Evolutionary conservation across 495 filamentous ascomycete species (phyloP), one percentile per base, ranked within the genome.

Genomic region (Aspergillus sclerotioniger): DNA sequence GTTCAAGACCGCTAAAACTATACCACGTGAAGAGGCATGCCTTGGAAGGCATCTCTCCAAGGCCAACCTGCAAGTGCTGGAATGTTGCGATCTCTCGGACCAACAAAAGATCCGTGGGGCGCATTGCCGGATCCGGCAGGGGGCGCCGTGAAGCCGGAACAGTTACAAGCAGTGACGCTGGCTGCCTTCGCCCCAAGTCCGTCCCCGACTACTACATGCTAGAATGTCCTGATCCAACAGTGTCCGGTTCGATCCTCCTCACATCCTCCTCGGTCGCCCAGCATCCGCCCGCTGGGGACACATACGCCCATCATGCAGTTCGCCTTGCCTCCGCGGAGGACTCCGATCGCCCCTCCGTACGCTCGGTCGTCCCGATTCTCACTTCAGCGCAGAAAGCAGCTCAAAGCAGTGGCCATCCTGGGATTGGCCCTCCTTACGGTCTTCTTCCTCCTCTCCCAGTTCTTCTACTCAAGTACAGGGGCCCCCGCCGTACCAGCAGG

Each of bases 271-370:
- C 53, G 50, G 51, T 52, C 16, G 25, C 47, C 53, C 59, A 57
- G 58, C 56, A 59, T 49, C 39, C 50, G n/a, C 6, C 58, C 52
- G 62, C 63, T 60, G 67, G 44, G 33, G 29, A 37, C 46, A 48
- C 25, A 25, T 25, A 19, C 39, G 37, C 16, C 20, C 62, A 74
- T 62, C 59, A 97, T 98, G 93, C 93, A 98, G 67, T 92, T 92
- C 79, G 93, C 93, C 54, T 76, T 93, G 59, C 92, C 92, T 55
- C 86, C 91, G 57, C 87, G 91, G 66, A 94, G 90, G 73, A 84
- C 84, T 63, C 90, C 87, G 56, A 82, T 86, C 62, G 82, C 88
- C 53, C 85, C 87, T 53, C 80, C 80, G 6, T 81, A 82, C 60
- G 69, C 82, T 35, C 83, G 86, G 62, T 77, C 84, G 32, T 79